Base-by-base conservation (phyloP, 495 filamentous ascomycete species). In the Rostrohypoxylon terebratum region DNA sequence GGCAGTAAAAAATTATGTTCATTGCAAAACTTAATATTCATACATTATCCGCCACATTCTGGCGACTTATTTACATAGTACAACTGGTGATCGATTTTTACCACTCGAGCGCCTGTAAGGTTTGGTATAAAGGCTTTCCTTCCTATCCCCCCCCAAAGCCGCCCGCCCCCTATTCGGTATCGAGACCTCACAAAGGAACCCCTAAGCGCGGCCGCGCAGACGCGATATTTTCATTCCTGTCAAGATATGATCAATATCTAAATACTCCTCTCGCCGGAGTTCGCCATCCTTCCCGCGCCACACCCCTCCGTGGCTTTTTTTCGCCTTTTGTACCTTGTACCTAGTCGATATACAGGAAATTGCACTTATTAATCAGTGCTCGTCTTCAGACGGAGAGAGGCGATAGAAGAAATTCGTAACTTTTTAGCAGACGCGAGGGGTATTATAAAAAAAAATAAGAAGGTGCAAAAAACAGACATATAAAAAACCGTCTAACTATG, bases 21-120 rank as follows among this genome's bases (percentile, higher is more conserved):
- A 73, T 73, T 25, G 63, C 59, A 69, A 73, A 66, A 65, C 71
- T 50, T 58, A 69, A 20, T 73, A 73, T 66, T 69, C 71, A 73
- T 73, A 73, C 71, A 73, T 66, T 73, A 73, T 62, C 33, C 36
- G 66, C 66, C 71, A 33, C 23, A 25, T 33, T 64, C 53, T 61
- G 48, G 60, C 59, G 50, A 59, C 60, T 11, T 73, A 73, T 73
- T 73, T 73, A 73, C 71, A 73, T 73, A 73, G 66, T 73, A 73
- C 66, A 73, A 51, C 45, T 38, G 71, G 61, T 69, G 64, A 54
- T 34, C 40, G 54, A 16, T 62, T 73, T 62, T 73, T 66, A 63
- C 60, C 65, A 45, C 45, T 34, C 61, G 34, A 64, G 62, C 62
- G 44, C 63, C 47, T 28, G 10, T 62, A 44, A 34, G 25, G 42